Evolutionary conservation across 2,329 filamentous ascomycete genomes (phyloP), one percentile per base, ranked within the genome.

Genomic region (Penicillium sp.): DNA sequence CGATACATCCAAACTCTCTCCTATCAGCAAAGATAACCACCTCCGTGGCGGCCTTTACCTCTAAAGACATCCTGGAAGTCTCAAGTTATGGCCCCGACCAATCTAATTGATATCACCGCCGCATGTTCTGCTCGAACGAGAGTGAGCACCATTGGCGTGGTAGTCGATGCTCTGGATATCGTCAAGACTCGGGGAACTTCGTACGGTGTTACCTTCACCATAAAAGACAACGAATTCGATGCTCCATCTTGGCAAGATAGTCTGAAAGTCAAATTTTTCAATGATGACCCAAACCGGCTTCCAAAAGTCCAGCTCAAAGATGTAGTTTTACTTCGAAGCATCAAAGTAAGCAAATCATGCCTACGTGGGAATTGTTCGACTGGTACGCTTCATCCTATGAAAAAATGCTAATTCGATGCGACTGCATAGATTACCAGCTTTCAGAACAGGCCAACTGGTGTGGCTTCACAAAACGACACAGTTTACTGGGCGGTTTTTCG

Each of bases 91-190:
- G 40, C 60, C 23, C 26, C 57, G 6, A 19, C 68, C 2, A 71
- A 72, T 33, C 83, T 84, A 61, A 67, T 73, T 5, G 71, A 74
- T 37, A 71, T 84, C 70, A 80, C 61, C 66, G 73, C 58, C 68
- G 85, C 56, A 71, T 81, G 47, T 18, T 67, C 70, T 21, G 51
- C 71, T 42, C 43, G 60, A 8, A 61, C 23, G 59, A 67, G 24
- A 5, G 76, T 87, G 59, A 87, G 78, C 71, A 74, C 94, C 36
- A 81, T 91, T 47, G 92, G 91, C 1, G 72, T 93, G 4, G 83
- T 93, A 3, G 83, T 84, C 48, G 89, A 93, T 62, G 81, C 79
- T 45, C 79, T 84, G 52, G 71, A 79, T 1, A 82, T 85, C 1
- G 77, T 76, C 0, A 52, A 68, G 10, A 85, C 85, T 1, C 75